Base-by-base conservation (phyloP, 768 basidiomycete genomes). In the Boletus rubropictus region DNA sequence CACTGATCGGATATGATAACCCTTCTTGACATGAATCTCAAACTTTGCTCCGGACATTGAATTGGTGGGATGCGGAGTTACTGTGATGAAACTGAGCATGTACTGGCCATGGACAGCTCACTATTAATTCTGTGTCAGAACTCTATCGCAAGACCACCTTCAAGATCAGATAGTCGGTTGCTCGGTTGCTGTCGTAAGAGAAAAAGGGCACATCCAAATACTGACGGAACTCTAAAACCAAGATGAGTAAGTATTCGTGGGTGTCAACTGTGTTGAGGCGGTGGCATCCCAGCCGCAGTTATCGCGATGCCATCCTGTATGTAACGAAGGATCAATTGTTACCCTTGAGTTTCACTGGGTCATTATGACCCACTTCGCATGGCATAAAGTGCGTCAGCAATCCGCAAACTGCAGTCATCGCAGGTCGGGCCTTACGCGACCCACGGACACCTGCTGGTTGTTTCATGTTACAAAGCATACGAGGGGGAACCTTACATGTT, bases 191-290 rank as follows among this genome's bases (percentile, higher is more conserved):
- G 24, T 32, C n/a, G 33, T 43, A 45, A 36, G 20, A n/a, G 9
- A 22, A 25, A 44, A 38, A 42, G 44, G 5, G 18, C 21, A 32
- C 27, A 29, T 39, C 35, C 37, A 31, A 32, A 29, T 15, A 18
- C 36, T 35, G 25, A 47, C 46, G 27, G 36, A 58, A 58, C 55
- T 49, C 37, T 53, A 42, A 46, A 27, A 32, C 25, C 3, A 28
- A 44, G 11, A 20, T 44, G 28, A 29, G 24, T 25, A 39, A 39
- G 46, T 34, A 29, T 43, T 33, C 29, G 31, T 31, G 34, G 29
- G 46, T 24, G 21, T 31, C 55, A 37, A 25, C 20, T 4, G 36
- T 22, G 17, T 17, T 9, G 15, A 20, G 7, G 17, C 27, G 36
- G 21, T 25, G 28, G 33, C 29, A 39, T 21, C 31, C 34, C 34